These are phyloP conservation scores for Gillenia trifoliata DNA, from an alignment of 306 rosid genomes.

Conservation along the genomic window DNA sequence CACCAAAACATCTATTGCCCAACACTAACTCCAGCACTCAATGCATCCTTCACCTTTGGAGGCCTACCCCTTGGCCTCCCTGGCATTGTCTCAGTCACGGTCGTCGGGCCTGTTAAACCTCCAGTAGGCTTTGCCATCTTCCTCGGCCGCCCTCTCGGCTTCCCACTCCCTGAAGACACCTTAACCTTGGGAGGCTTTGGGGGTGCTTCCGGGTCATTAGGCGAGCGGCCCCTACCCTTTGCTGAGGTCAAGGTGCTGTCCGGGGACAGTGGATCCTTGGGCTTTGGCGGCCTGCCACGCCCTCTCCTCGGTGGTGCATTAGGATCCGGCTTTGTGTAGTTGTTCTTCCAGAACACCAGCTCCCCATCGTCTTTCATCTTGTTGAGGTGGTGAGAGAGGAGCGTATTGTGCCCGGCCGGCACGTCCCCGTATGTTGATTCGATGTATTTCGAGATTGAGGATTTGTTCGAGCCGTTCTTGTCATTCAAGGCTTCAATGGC, in stretches of 20 bases:
- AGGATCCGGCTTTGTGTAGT: slow-evolving; percentile 55
- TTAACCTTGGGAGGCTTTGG: slow-evolving; percentile 35
- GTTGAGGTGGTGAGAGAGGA: slow-evolving; percentile 58
- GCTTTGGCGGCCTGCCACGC: slow-evolving; percentile 75
- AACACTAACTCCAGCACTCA: slow-evolving; percentile 57
- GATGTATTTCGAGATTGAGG: slow-evolving; percentile 68
- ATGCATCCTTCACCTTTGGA: slow-evolving; percentile 60
- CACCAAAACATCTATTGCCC: slow-evolving; percentile 25
- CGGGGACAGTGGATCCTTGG: slow-evolving; percentile 32
- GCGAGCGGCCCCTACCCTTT: slow-evolving; percentile 75
- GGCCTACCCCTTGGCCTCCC: slow-evolving; percentile 80
- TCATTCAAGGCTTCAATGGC: slow-evolving; percentile 57
- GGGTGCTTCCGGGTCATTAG: slow-evolving; percentile 58
- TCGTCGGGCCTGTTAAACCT: slow-evolving; percentile 19
- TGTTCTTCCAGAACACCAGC: slow-evolving; percentile 65
- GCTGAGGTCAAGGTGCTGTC: slow-evolving; percentile 19
- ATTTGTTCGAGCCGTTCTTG: slow-evolving; percentile 62
- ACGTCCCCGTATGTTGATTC: slow-evolving; percentile 65
- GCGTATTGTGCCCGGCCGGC: slow-evolving; percentile 58
- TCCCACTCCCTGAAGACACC: slow-evolving; percentile 30
- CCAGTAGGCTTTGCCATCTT: slow-evolving; percentile 45
- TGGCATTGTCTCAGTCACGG: not conserved
- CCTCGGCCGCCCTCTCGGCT: slow-evolving; percentile 73
- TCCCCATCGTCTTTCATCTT: slow-evolving; percentile 60
- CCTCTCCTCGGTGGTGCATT: slow-evolving; percentile 68